phyloP scores from a whole-genome alignment of 2,329 filamentous ascomycete genomes.

The Teratosphaeria pseudoeucalypti region DNA sequence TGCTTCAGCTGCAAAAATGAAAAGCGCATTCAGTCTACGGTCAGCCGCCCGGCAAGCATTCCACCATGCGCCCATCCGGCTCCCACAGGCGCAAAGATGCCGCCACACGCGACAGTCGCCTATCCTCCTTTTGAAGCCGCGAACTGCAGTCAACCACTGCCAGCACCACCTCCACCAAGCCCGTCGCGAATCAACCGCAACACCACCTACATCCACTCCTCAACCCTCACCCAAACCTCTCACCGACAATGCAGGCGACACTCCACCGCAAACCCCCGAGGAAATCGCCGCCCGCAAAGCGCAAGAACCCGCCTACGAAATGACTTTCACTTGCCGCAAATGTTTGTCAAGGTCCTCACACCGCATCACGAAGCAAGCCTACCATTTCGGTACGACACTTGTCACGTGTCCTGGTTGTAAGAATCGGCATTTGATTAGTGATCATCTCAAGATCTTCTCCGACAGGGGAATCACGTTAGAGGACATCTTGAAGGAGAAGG shows the following conservation, averaged over 20 bases:
- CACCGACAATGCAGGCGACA: constrained; percentile 18
- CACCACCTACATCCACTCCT: background rate
- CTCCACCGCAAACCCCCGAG: constrained; percentile 18
- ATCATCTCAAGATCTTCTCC: constrained; percentile 77
- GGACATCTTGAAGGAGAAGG: constrained; percentile 66
- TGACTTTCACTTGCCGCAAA: constrained; percentile 80
- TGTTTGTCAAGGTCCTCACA: constrained; percentile 75
- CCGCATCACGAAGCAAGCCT: constrained; percentile 83
- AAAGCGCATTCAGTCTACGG: background rate
- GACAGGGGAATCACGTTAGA: constrained; percentile 62
- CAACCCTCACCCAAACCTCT: constrained; percentile 12
- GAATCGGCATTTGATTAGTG: constrained; percentile 82
- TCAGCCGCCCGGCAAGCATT: background rate
- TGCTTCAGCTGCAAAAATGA: background rate
- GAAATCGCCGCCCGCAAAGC: constrained; percentile 32
- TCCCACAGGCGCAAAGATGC: constrained; percentile 13
- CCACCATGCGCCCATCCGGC: constrained; percentile 1
- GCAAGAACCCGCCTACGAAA: constrained; percentile 61
- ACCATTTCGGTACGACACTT: constrained; percentile 79
- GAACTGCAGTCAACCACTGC: background rate
- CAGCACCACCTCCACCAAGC: constrained; percentile 2
- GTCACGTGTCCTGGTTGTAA: constrained; percentile 81
- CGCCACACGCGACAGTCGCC: constrained; percentile 4
- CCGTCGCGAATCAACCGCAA: constrained; percentile 4
- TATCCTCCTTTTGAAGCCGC: constrained; percentile 7